Evolutionary conservation across 805 yeast genomes (phyloP).

Genomic region (Nakazawaea molendinolei): DNA sequence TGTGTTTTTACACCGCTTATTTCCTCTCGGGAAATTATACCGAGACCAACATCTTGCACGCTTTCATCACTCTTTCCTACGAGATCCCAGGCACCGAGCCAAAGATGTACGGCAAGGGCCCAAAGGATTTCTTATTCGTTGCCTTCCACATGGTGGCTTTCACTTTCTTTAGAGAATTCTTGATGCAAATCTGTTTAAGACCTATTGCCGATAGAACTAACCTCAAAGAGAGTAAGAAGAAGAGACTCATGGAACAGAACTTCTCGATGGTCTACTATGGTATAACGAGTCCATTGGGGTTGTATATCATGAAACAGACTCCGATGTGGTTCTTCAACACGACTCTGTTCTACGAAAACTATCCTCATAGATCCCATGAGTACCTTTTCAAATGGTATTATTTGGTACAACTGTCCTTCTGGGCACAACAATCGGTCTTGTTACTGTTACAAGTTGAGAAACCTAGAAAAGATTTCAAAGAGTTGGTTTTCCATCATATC

Average conservation of each 20-base stretch:
- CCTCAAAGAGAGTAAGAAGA: conserved; percentile 49
- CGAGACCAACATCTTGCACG: conserved; percentile 52
- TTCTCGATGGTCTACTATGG: conserved; percentile 81
- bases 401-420: conserved; percentile 89
- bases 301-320: conserved; percentile 76
- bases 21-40: conserved; percentile 52
- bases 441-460: conserved; percentile 81
- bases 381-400: conserved; percentile 73
- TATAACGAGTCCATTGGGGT: conserved; percentile 75
- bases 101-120: conserved; percentile 74
- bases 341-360: conserved; percentile 65
- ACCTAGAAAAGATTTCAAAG: conserved; percentile 91
- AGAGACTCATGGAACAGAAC: conserved; percentile 89
- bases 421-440: conserved; percentile 94
- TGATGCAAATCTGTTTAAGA: conserved; percentile 72
- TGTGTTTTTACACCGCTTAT: conserved; percentile 35
- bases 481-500: conserved; percentile 87
- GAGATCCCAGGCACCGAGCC: conserved; percentile 52
- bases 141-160: conserved; percentile 77
- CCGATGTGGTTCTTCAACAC: conserved; percentile 92
- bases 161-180: conserved; percentile 85
- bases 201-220: conserved; percentile 62
- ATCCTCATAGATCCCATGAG: conserved; percentile 78
- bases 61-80: conserved; percentile 62
- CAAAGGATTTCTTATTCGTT: conserved; percentile 74